Evolutionary conservation across 352 stramenopile species (phyloP).

Genomic region (Poterioochromonas sp.): DNA sequence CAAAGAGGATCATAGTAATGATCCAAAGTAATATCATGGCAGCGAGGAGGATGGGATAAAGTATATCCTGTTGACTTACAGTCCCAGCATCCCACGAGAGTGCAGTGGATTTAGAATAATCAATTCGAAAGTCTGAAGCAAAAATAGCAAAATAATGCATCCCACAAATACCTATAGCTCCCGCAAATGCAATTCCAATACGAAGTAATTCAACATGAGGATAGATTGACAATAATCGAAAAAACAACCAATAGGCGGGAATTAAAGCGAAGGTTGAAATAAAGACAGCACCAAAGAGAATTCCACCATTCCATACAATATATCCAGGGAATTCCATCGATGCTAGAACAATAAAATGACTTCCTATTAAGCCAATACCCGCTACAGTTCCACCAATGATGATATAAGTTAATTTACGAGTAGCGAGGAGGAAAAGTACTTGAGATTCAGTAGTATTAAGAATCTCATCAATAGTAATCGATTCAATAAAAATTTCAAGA

Average conservation of each 20-base stretch:
- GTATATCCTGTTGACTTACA: too few relatives aligned
- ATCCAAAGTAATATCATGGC: too few relatives aligned
- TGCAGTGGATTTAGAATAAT: not conserved
- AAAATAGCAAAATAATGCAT: slow-evolving; percentile 16
- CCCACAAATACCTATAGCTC: not conserved
- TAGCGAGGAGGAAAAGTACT: not conserved
- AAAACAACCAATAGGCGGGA: not conserved
- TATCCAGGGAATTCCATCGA: not conserved
- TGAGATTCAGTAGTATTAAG: not conserved
- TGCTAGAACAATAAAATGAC: slow-evolving; percentile 1
- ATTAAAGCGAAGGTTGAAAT: slow-evolving; percentile 1
- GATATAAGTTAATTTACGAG: not conserved
- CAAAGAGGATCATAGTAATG: too few relatives aligned
- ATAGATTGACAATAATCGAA: slow-evolving; percentile 18
- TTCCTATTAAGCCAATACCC: not conserved
- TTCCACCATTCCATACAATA: not conserved
- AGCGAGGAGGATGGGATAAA: too few relatives aligned
- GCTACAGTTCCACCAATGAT: not conserved
- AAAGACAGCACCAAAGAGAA: not conserved
- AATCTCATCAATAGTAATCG: not conserved
- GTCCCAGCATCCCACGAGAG: too few relatives aligned
- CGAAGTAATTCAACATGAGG: not conserved
- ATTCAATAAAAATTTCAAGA: not conserved
- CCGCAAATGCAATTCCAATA: not conserved
- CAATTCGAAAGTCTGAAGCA: not conserved